Percentiles rank a stretch among this genome's conserved stretches.
phyloP scores from a whole-genome alignment of 768 basidiomycete genomes.

The Boletus bicolor region DNA sequence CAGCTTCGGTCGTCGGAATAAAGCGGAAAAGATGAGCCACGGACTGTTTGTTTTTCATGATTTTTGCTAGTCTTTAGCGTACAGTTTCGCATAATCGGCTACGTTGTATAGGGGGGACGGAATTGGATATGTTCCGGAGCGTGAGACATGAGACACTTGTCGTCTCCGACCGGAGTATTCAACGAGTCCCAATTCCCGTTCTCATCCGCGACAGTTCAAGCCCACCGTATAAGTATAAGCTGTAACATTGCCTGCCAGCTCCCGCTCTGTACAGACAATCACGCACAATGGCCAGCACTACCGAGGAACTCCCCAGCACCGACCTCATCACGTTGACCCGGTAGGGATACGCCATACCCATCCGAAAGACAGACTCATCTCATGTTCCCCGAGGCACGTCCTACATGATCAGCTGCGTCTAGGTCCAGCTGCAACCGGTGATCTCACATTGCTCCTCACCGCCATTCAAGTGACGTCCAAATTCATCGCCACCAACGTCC shows the following conservation, averaged over 20 bases:
- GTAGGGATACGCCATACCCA: slow-evolving; percentile 38
- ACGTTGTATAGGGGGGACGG: background rate
- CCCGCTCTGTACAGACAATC: background rate
- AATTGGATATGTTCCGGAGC: slow-evolving; percentile 16
- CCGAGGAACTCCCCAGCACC: slow-evolving; percentile 69
- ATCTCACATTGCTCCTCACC: slow-evolving; percentile 89
- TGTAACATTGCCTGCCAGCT: background rate
- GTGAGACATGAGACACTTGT: slow-evolving; percentile 20
- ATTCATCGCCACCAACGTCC: slow-evolving; percentile 97
- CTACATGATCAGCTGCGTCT: slow-evolving; percentile 80
- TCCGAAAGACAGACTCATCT: background rate
- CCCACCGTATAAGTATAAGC: slow-evolving; percentile 6
- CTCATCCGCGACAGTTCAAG: slow-evolving; percentile 12
- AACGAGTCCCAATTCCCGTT: slow-evolving; percentile 12
- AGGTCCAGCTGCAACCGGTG: slow-evolving; percentile 83
- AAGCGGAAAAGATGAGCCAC: slow-evolving; percentile 66
- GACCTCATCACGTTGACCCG: slow-evolving; percentile 93
- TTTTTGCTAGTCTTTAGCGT: slow-evolving; percentile 8
- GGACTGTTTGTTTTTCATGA: background rate
- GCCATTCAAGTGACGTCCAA: slow-evolving; percentile 96
- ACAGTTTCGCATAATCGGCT: slow-evolving; percentile 17
- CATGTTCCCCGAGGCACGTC: slow-evolving; percentile 62
- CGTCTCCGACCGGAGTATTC: slow-evolving; percentile 7
- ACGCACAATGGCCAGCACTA: slow-evolving; percentile 26
- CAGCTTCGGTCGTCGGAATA: slow-evolving; percentile 41